Base-by-base conservation (phyloP, 768 basidiomycete genomes). In the Sistotremastrum suecicum region DNA sequence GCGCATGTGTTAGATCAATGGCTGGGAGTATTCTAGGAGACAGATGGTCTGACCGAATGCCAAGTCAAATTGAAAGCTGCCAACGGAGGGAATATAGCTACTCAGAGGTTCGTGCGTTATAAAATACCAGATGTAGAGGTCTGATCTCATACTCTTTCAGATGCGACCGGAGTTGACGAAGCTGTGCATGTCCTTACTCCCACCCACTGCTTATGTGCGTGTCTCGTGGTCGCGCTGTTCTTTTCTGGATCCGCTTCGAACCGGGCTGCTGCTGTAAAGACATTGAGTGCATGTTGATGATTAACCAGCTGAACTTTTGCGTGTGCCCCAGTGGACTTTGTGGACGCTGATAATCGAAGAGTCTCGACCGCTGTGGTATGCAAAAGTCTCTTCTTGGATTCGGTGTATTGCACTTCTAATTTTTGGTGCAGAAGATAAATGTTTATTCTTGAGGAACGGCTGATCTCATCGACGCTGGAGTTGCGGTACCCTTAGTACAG, bases 311-410 rank as follows among this genome's bases (percentile, higher is more conserved):
- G 12, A 20, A 34, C 36, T n/a, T n/a, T n/a, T 5, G 36, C 37
- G 29, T 46, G 8, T 20, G 30, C 28, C 29, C 31, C 40, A 3
- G 9, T 34, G 5, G 8, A 7, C 28, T 10, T 12, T 48, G 3
- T 48, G 76, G 73, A 53, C 68, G 68, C 61, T 75, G 78, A 42
- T 82, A 83, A 56, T 63, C 76, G 10, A 76, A 76, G 42, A 80
- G 82, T 0, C 62, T 92, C 31, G 82, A 68, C 91, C 34, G 86
- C 90, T 10, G 89, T 92, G 53, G 76, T 86, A 4, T 92, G 91
- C 58, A 66, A 69, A 4, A 89, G 89, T 6, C 74, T 83, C 31
- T 84, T 83, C 2, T 76, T 80, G 3, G 75, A 75, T 3, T 86
- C 83, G 1, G 74, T 77, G 5, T n/a, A n/a, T n/a, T n/a, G n/a